Evolutionary conservation across 352 stramenopile genomes (phyloP).

Genomic region (Pythium monospermum): DNA sequence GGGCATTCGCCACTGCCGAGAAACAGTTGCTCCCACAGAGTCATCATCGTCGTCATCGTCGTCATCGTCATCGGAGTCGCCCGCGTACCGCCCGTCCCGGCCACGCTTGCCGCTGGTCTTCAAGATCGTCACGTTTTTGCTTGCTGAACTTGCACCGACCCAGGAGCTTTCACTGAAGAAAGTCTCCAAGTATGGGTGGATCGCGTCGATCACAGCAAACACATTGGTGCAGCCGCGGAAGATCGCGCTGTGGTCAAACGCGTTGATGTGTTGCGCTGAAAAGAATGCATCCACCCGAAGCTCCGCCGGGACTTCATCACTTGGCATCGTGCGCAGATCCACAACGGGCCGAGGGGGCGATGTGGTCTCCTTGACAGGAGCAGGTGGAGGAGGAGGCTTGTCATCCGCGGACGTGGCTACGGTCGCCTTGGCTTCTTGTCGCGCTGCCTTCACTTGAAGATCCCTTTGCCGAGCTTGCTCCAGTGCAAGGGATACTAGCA

Average conservation of each 20-base stretch:
- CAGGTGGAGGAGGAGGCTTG: background rate
- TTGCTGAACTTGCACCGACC: slow-evolving; percentile 2
- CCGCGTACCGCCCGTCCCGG: slow-evolving; percentile 22
- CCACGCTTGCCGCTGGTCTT: slow-evolving; percentile 19
- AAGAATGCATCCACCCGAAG: slow-evolving; percentile 55
- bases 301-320: slow-evolving; percentile 25
- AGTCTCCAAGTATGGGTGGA: slow-evolving; percentile 45
- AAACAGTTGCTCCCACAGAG: background rate
- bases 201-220: slow-evolving; percentile 51
- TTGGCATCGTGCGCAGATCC: slow-evolving; percentile 24
- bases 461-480: slow-evolving; percentile 8
- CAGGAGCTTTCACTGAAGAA: slow-evolving; percentile 34
- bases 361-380: no score
- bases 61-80: slow-evolving; percentile 32
- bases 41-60: slow-evolving; percentile 20
- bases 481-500: slow-evolving; percentile 18
- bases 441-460: background rate
- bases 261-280: slow-evolving; percentile 25
- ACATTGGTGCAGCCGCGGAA: slow-evolving; percentile 59
- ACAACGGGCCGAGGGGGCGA: slow-evolving; percentile 18
- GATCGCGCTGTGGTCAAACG: slow-evolving; percentile 48
- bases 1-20: slow-evolving; percentile 32
- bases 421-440: background rate
- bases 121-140: slow-evolving; percentile 27
- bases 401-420: no score